These are phyloP conservation scores for Eragrostis tef DNA, from an alignment of 202 grass and related monocot species.

Conservation along the genomic window DNA sequence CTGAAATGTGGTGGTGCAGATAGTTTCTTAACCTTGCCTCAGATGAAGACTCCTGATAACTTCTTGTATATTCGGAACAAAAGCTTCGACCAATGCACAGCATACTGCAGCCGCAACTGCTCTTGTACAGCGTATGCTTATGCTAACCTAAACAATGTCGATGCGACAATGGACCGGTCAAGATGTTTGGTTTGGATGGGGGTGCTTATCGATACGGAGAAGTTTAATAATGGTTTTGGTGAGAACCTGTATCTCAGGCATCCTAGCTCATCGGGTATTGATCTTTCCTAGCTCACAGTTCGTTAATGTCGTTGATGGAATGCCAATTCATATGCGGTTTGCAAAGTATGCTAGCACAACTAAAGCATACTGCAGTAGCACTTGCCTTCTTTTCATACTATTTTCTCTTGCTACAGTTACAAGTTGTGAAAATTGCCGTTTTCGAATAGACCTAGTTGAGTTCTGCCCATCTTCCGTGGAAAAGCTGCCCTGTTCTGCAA, in stretches of 20 bases:
- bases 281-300: not conserved
- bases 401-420: not conserved
- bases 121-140: conserved; percentile 60
- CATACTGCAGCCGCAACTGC: conserved; percentile 45
- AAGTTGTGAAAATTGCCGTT: not conserved
- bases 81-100: conserved; percentile 49
- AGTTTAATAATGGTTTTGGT: not conserved
- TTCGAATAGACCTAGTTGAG: not conserved
- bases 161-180: not conserved
- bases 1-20: conserved; percentile 32
- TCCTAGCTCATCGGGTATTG: not conserved
- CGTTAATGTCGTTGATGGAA: not conserved
- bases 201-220: conserved; percentile 44
- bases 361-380: no score
- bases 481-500: not conserved
- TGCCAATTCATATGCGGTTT: not conserved
- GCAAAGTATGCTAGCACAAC: not conserved
- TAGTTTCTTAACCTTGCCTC: conserved; percentile 36
- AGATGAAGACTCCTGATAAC: conserved; percentile 57
- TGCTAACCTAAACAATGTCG: conserved; percentile 6
- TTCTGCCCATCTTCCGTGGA: not conserved
- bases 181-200: conserved; percentile 59
- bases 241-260: conserved; percentile 48
- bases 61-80: conserved; percentile 44
- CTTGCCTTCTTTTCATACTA: no score